A percentile compares a stretch with the other conserved stretches of the same genome.
Evolutionary conservation across 1,284 basidiomycete genomes (phyloP).

Genomic region (Sanghuangporus baumii): DNA sequence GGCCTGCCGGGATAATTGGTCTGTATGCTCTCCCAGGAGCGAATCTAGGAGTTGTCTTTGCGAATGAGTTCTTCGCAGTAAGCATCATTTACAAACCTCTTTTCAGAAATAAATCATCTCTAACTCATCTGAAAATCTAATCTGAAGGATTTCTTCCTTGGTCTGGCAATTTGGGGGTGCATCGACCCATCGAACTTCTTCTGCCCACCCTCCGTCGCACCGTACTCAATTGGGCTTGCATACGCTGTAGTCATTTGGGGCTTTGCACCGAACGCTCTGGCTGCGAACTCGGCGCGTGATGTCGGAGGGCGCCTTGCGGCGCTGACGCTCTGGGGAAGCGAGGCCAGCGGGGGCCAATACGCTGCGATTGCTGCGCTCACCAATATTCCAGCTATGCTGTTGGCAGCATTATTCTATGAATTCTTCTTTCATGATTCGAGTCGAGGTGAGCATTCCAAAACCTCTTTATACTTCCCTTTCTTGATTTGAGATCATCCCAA

Average conservation of each 20-base stretch:
- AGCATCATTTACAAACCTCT: slow-evolving; percentile 20
- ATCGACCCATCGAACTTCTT: slow-evolving; percentile 60
- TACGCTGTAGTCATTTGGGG: slow-evolving; percentile 58
- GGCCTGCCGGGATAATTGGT: slow-evolving; percentile 59
- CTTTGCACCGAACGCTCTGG: slow-evolving; percentile 46
- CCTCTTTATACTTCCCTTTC: background rate
- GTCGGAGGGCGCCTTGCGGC: slow-evolving; percentile 55
- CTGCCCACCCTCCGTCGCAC: slow-evolving; percentile 45
- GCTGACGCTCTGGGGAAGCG: slow-evolving; percentile 51
- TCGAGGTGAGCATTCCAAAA: slow-evolving; percentile 31
- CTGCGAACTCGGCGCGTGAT: slow-evolving; percentile 64
- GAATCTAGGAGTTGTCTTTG: slow-evolving; percentile 46
- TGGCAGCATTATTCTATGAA: slow-evolving; percentile 19
- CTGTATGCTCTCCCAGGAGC: slow-evolving; percentile 44
- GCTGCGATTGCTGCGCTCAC: slow-evolving; percentile 59
- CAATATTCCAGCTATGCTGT: slow-evolving; percentile 56
- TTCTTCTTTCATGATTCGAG: slow-evolving; percentile 38
- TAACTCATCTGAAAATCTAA: background rate
- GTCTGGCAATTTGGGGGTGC: slow-evolving; percentile 48
- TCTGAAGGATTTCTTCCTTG: slow-evolving; percentile 61
- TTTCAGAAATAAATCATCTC: background rate
- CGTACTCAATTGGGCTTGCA: slow-evolving; percentile 47
- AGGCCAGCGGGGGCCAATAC: slow-evolving; percentile 51
- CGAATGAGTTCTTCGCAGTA: slow-evolving; percentile 65
- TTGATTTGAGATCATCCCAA: background rate